Base-by-base conservation (phyloP, 306 rosid genomes). In the Acacia crassicarpa region DNA sequence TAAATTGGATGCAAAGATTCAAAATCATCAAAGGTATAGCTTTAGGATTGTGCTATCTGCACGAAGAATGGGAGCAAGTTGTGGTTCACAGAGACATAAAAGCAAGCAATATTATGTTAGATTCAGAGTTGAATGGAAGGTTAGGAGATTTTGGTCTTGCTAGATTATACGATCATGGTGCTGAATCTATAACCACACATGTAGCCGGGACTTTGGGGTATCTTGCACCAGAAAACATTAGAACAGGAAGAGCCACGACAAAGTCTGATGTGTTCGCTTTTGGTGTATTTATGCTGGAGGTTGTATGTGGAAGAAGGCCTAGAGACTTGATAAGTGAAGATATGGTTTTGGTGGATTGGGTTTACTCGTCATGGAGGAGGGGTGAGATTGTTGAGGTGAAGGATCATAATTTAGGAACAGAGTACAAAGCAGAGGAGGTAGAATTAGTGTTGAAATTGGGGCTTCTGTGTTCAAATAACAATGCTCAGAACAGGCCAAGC, bases 141-240 rank as follows among this genome's bases (percentile, higher is more conserved):
- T 53, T 53, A 53, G 59, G 59, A 53, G 59, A 53, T 53, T 53
- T 53, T 19, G 22, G 59, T 66, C 92, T 91, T 54, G 88, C 97
- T 3, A 93, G 85, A 41, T 58, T 91, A 44, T 79, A 84, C 23
- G 93, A 93, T 25, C 97, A 88, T 44, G 95, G 91, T 2, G 72
- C 66, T 32, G 82, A 93, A 70, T 91, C 91, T 32, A 80, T 78
- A 68, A 93, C 95, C 8, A 91, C 95, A 14, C 89, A 79, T 40
- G 88, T 91, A 38, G 95, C 85, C 11, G 93, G 97, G 45, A 93
- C 97, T 4, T 48, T 93, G 91, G 97, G 59, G 9, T 93, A 93
- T 65, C 75, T 93, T 1, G 96, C 96, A 1, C 97, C 93, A 0
- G 94, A 91, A 51, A 91, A 78, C 14, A 83, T 87, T 1, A 75